A percentile compares a stretch with the other conserved stretches of the same genome.
These are phyloP conservation scores for Choiromyces venosus DNA, from an alignment of 495 filamentous ascomycete genomes.

Conservation along the genomic window DNA sequence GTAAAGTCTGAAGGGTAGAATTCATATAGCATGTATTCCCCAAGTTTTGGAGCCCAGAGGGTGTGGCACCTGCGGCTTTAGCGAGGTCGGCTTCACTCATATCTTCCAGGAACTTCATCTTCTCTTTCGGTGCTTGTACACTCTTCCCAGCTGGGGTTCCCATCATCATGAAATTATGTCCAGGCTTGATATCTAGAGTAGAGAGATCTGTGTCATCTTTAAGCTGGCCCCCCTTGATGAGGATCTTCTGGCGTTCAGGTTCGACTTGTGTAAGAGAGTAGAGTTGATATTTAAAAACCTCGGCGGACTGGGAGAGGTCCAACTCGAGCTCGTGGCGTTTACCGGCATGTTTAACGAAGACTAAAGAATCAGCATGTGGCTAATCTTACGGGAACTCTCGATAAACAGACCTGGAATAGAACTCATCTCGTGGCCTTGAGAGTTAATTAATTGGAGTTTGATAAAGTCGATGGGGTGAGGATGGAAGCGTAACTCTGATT, in stretches of 20 bases:
- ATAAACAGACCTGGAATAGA: neutral
- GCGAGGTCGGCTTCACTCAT: constrained; percentile 96
- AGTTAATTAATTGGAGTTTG: neutral
- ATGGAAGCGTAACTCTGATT: neutral
- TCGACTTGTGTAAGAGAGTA: constrained; percentile 94
- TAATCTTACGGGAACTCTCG: constrained; percentile 14
- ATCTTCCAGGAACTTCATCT: constrained; percentile 85
- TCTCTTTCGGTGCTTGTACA: constrained; percentile 71
- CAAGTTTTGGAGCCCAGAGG: constrained; percentile 84
- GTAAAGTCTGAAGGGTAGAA: constrained; percentile 83
- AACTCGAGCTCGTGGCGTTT: constrained; percentile 92
- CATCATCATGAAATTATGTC: constrained; percentile 93
- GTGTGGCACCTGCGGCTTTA: constrained; percentile 71
- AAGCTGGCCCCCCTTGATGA: constrained; percentile 87
- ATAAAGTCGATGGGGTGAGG: neutral
- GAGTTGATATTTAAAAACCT: constrained; percentile 90
- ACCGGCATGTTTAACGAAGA: constrained; percentile 89
- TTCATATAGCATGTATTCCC: constrained; percentile 99
- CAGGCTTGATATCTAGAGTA: constrained; percentile 74
- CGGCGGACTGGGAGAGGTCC: constrained; percentile 75
- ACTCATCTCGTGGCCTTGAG: neutral
- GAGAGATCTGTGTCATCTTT: constrained; percentile 90
- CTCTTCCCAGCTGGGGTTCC: constrained; percentile 65
- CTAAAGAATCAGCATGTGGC: constrained; percentile 46
- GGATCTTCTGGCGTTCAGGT: constrained; percentile 89